Percentiles rank a stretch among this genome's conserved stretches.
Conservation (phyloP, 1,284 basidiomycete species). For the Fomitiporia mediterranea region DNA sequence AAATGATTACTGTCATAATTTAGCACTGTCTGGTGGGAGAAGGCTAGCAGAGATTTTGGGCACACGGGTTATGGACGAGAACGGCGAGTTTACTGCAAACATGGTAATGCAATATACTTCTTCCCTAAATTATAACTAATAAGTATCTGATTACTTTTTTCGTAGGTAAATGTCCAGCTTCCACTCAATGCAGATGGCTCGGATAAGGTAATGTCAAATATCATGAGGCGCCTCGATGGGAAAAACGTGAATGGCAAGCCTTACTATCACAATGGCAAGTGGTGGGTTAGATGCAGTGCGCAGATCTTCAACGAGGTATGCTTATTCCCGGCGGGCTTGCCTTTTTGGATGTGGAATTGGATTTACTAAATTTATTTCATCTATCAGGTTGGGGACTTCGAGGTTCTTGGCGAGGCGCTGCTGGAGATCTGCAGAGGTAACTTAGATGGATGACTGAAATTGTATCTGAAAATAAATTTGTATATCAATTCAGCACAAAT, state of each 20-base stretch:
- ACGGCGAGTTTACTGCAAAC: constrained; percentile 61
- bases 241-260: constrained; percentile 41
- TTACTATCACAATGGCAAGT: constrained; percentile 55
- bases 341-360: background rate
- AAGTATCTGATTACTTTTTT: background rate
- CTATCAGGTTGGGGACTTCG: constrained; percentile 49
- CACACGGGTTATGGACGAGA: constrained; percentile 61
- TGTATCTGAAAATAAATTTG: background rate
- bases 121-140: background rate
- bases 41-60: constrained; percentile 59
- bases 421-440: constrained; percentile 35
- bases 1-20: constrained; percentile 66
- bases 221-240: constrained; percentile 39
- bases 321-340: constrained; percentile 10
- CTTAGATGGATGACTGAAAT: constrained; percentile 21
- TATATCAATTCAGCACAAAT: background rate
- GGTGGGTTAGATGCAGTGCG: constrained; percentile 69
- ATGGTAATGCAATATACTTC: constrained; percentile 46
- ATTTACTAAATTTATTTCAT: background rate
- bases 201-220: constrained; percentile 30
- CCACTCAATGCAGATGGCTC: constrained; percentile 36
- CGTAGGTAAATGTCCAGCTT: constrained; percentile 51
- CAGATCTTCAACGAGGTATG: constrained; percentile 74
- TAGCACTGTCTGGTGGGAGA: constrained; percentile 72
- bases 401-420: constrained; percentile 41